Base-by-base conservation (phyloP, 352 stramenopile genomes). In the Pythium oligandrum region DNA sequence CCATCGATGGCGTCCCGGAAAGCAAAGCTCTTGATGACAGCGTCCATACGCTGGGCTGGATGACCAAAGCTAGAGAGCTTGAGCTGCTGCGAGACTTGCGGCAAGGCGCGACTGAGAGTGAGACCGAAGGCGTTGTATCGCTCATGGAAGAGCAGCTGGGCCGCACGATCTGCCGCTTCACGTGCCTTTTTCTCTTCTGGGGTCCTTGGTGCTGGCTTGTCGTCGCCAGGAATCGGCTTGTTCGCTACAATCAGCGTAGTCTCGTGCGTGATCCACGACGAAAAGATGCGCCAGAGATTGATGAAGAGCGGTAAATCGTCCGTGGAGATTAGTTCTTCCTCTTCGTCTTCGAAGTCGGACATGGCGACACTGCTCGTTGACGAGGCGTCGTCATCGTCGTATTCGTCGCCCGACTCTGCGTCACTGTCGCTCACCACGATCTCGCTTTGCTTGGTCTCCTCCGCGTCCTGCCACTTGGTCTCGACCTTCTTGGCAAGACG, bases 381-480 rank as follows among this genome's bases (percentile, higher is more conserved):
- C 7, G 75, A 87, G 1, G 61, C 65, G 9, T 70, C 68, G 42
- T 68, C 63, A n/a, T 80, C 68, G 53, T 59, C 76, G n/a, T 68
- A 62, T 6, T 64, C 57, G 31, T 81, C 70, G 17, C 17, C 17
- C 4, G 47, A n/a, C 8, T 45, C 33, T 44, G 36, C 35, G 44
- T 90, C 82, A 39, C 82, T 92, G 54, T 88, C 79, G 36, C 75
- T 89, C 26, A 90, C 75, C 4, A 87, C 61, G 49, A 90, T 57
- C 33, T 88, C 71, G 33, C 69, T 64, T 40, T 78, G 62, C 6
- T 75, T 67, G 12, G 40, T 33, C 5, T 54, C 45, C 1, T 38
- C 47, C 8, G 43, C 40, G 30, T 67, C 48, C 38, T 63, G 61
- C 55, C 44, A 61, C 33, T 75, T 73, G 40, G 68, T 71, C 44